Evolutionary conservation across 345 rosid genomes (phyloP).

Genomic region (Gossypium longicalyx): DNA sequence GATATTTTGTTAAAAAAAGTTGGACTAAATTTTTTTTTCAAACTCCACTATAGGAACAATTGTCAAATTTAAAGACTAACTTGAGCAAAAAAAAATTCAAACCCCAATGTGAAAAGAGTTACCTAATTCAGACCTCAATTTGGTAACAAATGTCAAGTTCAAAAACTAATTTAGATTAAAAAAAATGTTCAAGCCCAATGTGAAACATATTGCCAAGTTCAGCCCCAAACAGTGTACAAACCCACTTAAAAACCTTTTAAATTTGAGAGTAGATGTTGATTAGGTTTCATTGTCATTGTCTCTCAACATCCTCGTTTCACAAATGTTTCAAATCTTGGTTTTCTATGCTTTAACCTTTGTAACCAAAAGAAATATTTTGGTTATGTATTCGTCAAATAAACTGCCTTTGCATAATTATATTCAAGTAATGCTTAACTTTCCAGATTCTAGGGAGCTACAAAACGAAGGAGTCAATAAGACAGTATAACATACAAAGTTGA

Average conservation of each 20-base stretch:
- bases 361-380: not conserved
- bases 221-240: too few species aligned
- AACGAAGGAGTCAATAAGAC: not conserved
- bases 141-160: too few species aligned
- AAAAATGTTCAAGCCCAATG: too few species aligned
- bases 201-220: too few species aligned
- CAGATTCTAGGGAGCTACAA: not conserved
- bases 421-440: not conserved
- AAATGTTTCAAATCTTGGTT: not conserved
- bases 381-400: not conserved
- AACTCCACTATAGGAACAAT: too few species aligned
- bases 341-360: not conserved
- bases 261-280: not conserved
- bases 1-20: too few species aligned
- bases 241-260: not conserved
- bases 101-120: too few species aligned
- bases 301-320: not conserved
- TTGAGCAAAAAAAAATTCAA: too few species aligned
- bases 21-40: accelerated
- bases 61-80: too few species aligned
- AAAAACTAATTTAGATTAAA: too few species aligned
- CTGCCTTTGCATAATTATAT: not conserved
- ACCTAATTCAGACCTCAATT: too few species aligned
- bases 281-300: not conserved
- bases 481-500: not conserved